Percentiles rank a stretch among this genome's conserved stretches.
These are phyloP conservation scores for Fusarium sp. DNA, from an alignment of 2,329 filamentous ascomycete genomes.

Conservation along the genomic window DNA sequence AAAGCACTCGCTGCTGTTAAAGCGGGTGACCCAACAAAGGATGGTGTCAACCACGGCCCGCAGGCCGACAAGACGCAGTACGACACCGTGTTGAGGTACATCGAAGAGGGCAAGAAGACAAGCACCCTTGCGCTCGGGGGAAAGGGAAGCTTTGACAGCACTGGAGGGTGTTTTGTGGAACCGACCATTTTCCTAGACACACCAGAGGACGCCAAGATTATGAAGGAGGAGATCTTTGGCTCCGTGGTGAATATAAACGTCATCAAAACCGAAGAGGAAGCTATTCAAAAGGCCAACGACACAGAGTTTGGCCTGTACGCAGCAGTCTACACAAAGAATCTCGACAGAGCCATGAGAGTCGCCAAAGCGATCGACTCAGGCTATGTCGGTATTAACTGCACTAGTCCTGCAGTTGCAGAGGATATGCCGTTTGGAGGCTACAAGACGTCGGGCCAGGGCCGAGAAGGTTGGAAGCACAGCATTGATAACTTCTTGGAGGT, in stretches of 20 bases:
- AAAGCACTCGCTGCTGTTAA: slow-evolving; percentile 2
- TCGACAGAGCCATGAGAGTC: slow-evolving; percentile 56
- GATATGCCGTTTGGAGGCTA: slow-evolving; percentile 36
- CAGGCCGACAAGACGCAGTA: slow-evolving; percentile 32
- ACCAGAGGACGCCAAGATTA: slow-evolving; percentile 53
- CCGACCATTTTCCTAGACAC: slow-evolving; percentile 37
- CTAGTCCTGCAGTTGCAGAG: slow-evolving; percentile 33
- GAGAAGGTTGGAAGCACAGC: slow-evolving; percentile 27
- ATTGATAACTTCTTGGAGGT: slow-evolving; percentile 37
- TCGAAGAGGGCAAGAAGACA: slow-evolving; percentile 28
- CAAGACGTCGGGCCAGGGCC: slow-evolving; percentile 22
- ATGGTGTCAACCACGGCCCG: slow-evolving; percentile 21
- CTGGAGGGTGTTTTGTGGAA: slow-evolving; percentile 26
- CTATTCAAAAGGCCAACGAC: slow-evolving; percentile 49
- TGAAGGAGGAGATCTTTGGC: slow-evolving; percentile 70
- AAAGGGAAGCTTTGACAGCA: slow-evolving; percentile 8
- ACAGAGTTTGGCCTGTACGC: slow-evolving; percentile 65
- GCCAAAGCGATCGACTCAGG: slow-evolving; percentile 66
- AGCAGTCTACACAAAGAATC: slow-evolving; percentile 65
- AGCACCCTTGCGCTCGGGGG: slow-evolving; percentile 20
- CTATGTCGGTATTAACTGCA: slow-evolving; percentile 66
- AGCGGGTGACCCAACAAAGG: slow-evolving; percentile 4
- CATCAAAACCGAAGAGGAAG: slow-evolving; percentile 50
- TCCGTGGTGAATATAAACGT: slow-evolving; percentile 67
- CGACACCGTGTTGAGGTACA: slow-evolving; percentile 16